Base-by-base conservation (phyloP, 208 protist genomes). In the Wallacemonas collosoma region DNA sequence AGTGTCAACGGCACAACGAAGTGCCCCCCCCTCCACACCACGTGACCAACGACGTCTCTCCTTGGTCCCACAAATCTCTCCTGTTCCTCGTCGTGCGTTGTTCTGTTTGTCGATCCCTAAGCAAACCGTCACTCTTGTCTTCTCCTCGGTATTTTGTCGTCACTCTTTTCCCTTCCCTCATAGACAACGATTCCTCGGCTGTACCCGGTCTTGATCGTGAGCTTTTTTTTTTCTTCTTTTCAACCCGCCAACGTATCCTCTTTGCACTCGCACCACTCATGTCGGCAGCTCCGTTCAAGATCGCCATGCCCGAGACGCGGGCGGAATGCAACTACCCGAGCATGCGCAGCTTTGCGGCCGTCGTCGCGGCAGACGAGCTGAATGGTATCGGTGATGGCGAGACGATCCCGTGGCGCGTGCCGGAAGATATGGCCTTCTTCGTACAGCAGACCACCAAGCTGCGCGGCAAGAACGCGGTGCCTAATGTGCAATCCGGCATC, bases 341-440 rank as follows among this genome's bases (percentile, higher is more conserved):
- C 6, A 51, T 94, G 11, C 88, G 92, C 69, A 47, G 71, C 61
- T 97, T 98, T 68, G 79, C 76, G 39, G 45, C 93, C 45, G 78
- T 98, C 7, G 90, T 98, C 40, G 94, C 92, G 17, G 69, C 73
- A 0, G 91, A 95, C 48, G 68, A 83, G 62, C 69, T 83, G 35
- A 61, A 83, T 66, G 92, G 90, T 41, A 97, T 98, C 67, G 94
- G 94, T 5, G 87, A 93, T 57, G 90, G 89, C 35, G 56, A 80
- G 40, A 82, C 84, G 9, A 89, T 98, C 35, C 92, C 92, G 11
- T 98, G 94, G 94, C 68, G 71, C n/a, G 70, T 95, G 26, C 90
- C 94, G 39, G 89, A 93, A 72, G 94, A 98, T 63, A 88, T 97
- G 88, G 72, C 86, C 48, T 92, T 90, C 77, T 98, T 98, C 68